These are phyloP conservation scores for Voacanga thouarsii DNA, from an alignment of 257 asterid genomes.

Conservation along the genomic window DNA sequence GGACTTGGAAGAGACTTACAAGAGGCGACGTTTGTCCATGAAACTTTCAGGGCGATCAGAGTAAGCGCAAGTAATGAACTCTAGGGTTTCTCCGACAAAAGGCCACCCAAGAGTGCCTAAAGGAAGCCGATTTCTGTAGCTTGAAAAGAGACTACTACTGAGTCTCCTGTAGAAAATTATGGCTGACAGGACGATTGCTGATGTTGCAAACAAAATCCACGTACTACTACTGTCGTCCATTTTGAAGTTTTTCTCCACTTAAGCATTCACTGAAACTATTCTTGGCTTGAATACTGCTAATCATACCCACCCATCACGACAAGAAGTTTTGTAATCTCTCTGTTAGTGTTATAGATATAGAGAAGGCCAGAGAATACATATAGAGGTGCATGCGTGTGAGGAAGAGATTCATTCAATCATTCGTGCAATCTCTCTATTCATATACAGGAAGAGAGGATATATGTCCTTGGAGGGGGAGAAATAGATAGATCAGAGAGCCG, in stretches of 20 bases:
- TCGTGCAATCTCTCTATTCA: neutral
- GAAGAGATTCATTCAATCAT: neutral
- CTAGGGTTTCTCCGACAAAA: constrained; percentile 77
- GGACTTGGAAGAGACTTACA: constrained; percentile 34
- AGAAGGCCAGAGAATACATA: neutral
- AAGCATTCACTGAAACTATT: neutral
- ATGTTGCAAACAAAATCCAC: constrained; percentile 32
- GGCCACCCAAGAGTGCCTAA: constrained; percentile 83
- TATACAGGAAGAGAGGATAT: neutral
- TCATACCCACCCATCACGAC: no score
- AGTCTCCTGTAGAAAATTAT: constrained; percentile 30
- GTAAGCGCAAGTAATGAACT: constrained; percentile 75
- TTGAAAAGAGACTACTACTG: constrained; percentile 15
- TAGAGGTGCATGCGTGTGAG: neutral
- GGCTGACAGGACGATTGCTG: constrained; percentile 29
- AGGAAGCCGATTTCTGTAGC: constrained; percentile 38
- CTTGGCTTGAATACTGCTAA: neutral
- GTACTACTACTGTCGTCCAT: constrained; percentile 16
- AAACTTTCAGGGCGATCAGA: constrained; percentile 72
- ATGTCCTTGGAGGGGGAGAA: neutral
- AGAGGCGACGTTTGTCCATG: constrained; percentile 62
- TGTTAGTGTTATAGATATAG: neutral
- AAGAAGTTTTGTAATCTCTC: neutral
- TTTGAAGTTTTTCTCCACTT: constrained; percentile 9
- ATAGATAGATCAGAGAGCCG: neutral